Evolutionary conservation across 805 yeast species (phyloP).

Genomic region (Suhomyces tanzawaensis): DNA sequence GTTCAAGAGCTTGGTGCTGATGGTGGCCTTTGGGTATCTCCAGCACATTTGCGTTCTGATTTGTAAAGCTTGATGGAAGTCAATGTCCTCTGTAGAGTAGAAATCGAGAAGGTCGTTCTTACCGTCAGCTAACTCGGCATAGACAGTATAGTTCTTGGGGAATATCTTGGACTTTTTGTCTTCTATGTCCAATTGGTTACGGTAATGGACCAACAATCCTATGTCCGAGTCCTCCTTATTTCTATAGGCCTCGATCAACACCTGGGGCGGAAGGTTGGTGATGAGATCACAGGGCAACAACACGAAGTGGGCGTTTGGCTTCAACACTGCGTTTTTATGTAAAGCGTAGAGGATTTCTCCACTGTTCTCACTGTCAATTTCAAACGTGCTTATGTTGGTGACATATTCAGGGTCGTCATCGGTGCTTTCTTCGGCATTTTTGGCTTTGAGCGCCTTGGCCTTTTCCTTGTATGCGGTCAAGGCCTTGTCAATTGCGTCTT

Average conservation of each 20-base stretch:
- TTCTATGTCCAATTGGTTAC: constrained; percentile 68
- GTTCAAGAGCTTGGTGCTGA: constrained; percentile 73
- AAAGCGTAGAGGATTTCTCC: constrained; percentile 59
- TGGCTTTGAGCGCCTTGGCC: constrained; percentile 15
- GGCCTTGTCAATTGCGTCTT: constrained; percentile 46
- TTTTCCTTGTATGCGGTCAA: constrained; percentile 49
- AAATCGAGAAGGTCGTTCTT: constrained; percentile 62
- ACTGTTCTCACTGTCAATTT: constrained; percentile 48
- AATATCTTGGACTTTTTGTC: constrained; percentile 66
- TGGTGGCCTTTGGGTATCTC: constrained; percentile 77
- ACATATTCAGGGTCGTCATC: constrained; percentile 16
- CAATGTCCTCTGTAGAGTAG: constrained; percentile 66
- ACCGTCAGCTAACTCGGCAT: constrained; percentile 46
- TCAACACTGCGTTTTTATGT: constrained; percentile 40
- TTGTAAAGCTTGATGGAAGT: constrained; percentile 67
- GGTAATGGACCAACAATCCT: constrained; percentile 75
- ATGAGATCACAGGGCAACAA: constrained; percentile 91
- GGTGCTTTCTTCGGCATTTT: constrained; percentile 11
- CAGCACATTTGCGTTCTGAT: constrained; percentile 86
- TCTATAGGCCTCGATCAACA: constrained; percentile 78
- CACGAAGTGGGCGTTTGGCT: constrained; percentile 50
- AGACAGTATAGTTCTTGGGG: constrained; percentile 65
- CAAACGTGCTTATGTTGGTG: constrained; percentile 22
- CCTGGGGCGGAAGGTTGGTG: constrained; percentile 89
- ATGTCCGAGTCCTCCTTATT: constrained; percentile 64